A percentile compares a stretch with the other conserved stretches of the same genome.
These are phyloP conservation scores for Bonia amplexicaulis DNA, from an alignment of 176 grass and related monocot genomes.

Conservation along the genomic window DNA sequence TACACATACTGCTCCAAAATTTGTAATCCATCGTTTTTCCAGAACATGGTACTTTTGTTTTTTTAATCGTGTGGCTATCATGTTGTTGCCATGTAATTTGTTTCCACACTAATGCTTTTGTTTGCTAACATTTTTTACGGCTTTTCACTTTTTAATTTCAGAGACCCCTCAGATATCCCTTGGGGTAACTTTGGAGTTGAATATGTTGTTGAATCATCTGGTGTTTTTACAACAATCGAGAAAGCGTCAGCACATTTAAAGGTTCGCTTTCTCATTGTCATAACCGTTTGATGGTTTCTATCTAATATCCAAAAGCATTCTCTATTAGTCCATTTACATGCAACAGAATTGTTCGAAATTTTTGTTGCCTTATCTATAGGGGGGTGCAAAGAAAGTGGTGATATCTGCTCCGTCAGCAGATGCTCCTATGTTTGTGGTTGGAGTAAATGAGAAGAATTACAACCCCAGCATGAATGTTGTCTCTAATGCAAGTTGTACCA, in stretches of 20 bases:
- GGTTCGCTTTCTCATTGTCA: slow-evolving; percentile 26
- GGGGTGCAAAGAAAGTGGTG: slow-evolving; percentile 76
- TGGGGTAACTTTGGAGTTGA: slow-evolving; percentile 74
- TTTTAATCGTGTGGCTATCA: not conserved
- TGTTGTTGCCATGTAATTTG: not conserved
- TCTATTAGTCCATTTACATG: not conserved
- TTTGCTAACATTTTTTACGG: not conserved
- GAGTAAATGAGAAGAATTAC: slow-evolving; percentile 73
- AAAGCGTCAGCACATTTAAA: slow-evolving; percentile 82
- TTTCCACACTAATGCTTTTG: not conserved
- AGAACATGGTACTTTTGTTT: not conserved
- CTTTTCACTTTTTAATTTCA: slow-evolving; percentile 23
- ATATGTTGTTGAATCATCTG: slow-evolving; percentile 88
- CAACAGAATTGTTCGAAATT: slow-evolving; percentile 8
- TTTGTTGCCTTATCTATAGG: slow-evolving; percentile 23
- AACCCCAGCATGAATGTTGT: slow-evolving; percentile 61
- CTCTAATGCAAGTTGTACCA: slow-evolving; percentile 82
- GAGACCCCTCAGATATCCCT: slow-evolving; percentile 75
- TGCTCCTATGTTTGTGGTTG: slow-evolving; percentile 82
- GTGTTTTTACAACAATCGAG: slow-evolving; percentile 70
- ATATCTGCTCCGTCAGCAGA: slow-evolving; percentile 82
- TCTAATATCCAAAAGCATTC: not conserved
- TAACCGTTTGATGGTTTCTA: not conserved
- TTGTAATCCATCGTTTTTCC: not conserved
- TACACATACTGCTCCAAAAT: not conserved